Base-by-base conservation (phyloP, 805 yeast genomes). In the Hanseniaspora pseudoguilliermondii region DNA sequence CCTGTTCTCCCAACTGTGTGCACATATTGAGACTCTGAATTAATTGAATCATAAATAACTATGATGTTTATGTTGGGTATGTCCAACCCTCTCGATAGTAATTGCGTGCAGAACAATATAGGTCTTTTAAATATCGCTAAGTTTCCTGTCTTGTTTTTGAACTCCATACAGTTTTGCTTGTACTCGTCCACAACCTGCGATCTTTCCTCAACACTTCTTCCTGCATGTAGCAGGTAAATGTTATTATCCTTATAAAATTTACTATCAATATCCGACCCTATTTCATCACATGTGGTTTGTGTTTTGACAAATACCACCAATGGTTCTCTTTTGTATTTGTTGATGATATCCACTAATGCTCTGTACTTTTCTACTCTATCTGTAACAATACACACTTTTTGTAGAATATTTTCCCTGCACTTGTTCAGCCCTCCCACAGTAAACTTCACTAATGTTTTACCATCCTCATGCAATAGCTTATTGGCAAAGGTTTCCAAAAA, bases 1-100 rank as follows among this genome's bases (percentile, higher is more conserved):
- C 97, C 98, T 0, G 98, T 93, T 57, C 98, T 74, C 0, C 98
- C 98, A 0, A 90, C 95, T 9, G 97, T 77, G 69, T 93, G 98
- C 13, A 93, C 91, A 64, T 93, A 93, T 66, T 93, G 97, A 59
- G 95, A 97, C 75, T 89, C 76, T 58, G 90, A 95, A 60, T 77
- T 86, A 0, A 96, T 95, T 0, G 87, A 77, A 60, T 85, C 89
- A 63, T 77, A 86, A 70, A 93, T 86, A 7, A 93, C 73, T 2
- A 93, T 97, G 46, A 90, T 67, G 57, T 81, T 81, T 27, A 91
- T 76, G 23, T 82, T 84, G 53, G 88, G 85, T n/a, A 93, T 96
- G 69, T 93, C 97, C 25, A 93, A 71, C 0, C 98, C 98, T 59
- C 98, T 75, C 0, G 98, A 96, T 2, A 97, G 88, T 27, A 93